Percentiles rank a stretch among this genome's conserved stretches.
phyloP scores from a whole-genome alignment of 306 rosid species.

The Argentina anserina region DNA sequence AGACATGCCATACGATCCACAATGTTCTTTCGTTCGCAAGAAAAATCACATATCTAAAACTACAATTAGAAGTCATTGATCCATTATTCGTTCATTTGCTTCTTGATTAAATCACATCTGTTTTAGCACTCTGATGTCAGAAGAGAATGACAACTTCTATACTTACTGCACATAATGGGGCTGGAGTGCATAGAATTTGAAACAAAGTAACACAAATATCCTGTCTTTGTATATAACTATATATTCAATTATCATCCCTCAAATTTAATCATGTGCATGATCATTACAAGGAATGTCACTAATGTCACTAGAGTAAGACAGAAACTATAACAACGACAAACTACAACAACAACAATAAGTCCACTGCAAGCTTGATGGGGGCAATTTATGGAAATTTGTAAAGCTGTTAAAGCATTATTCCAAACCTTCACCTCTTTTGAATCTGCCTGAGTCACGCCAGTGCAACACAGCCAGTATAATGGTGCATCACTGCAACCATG shows the following conservation, averaged over 20 bases:
- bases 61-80: background rate
- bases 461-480: background rate
- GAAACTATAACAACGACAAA: too few relatives aligned
- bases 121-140: background rate
- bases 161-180: background rate
- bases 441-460: background rate
- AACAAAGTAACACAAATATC: background rate
- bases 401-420: background rate
- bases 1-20: background rate
- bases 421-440: background rate
- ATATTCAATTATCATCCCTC: background rate
- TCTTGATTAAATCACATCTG: background rate
- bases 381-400: background rate
- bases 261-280: background rate
- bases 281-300: background rate
- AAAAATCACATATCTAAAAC: background rate
- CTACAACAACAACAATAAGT: background rate
- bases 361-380: background rate
- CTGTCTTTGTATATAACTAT: background rate
- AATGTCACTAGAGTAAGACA: background rate
- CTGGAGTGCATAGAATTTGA: background rate
- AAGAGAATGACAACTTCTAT: background rate
- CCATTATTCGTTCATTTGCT: background rate
- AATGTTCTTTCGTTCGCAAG: background rate
- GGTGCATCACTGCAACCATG: background rate